Evolutionary conservation across 2,329 filamentous ascomycete genomes (phyloP).

Genomic region (Fusarium sp.): DNA sequence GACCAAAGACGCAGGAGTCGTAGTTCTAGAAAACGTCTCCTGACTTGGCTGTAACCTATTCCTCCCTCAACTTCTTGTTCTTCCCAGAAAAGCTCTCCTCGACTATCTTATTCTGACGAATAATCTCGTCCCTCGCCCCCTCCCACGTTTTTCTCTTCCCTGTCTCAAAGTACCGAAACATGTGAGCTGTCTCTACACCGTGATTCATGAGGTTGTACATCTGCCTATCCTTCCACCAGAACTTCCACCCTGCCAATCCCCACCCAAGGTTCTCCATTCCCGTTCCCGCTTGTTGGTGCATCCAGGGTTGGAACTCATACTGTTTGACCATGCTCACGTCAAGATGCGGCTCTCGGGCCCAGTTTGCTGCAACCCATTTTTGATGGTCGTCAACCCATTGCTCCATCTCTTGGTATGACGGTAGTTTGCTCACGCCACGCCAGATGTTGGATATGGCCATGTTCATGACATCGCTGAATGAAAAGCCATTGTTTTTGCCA

Average conservation of each 20-base stretch:
- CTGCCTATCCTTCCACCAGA: conserved; percentile 52
- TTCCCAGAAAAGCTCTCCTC: neutral
- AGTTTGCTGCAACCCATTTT: conserved; percentile 16
- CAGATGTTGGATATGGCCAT: conserved; percentile 26
- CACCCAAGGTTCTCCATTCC: conserved; percentile 55
- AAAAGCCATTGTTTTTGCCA: conserved; percentile 27
- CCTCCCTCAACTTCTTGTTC: conserved; percentile 1
- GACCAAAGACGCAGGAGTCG: neutral
- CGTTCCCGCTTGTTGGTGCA: conserved; percentile 54
- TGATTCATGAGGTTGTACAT: conserved; percentile 53
- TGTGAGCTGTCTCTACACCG: conserved; percentile 54
- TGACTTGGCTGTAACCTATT: neutral
- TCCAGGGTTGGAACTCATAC: conserved; percentile 49
- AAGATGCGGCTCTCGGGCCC: neutral
- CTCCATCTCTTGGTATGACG: neutral
- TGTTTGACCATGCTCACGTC: conserved; percentile 42
- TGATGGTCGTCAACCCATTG: conserved; percentile 23
- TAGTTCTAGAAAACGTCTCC: neutral
- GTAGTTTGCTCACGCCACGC: conserved; percentile 12
- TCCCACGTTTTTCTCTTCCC: conserved; percentile 53
- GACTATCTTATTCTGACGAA: conserved; percentile 17
- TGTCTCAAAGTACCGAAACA: conserved; percentile 55
- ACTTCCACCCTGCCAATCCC: conserved; percentile 54
- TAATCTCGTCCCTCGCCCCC: conserved; percentile 48
- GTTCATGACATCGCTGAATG: conserved; percentile 32